These are phyloP conservation scores for Exophiala sp. DNA, from an alignment of 2,329 filamentous ascomycete species.

Conservation along the genomic window DNA sequence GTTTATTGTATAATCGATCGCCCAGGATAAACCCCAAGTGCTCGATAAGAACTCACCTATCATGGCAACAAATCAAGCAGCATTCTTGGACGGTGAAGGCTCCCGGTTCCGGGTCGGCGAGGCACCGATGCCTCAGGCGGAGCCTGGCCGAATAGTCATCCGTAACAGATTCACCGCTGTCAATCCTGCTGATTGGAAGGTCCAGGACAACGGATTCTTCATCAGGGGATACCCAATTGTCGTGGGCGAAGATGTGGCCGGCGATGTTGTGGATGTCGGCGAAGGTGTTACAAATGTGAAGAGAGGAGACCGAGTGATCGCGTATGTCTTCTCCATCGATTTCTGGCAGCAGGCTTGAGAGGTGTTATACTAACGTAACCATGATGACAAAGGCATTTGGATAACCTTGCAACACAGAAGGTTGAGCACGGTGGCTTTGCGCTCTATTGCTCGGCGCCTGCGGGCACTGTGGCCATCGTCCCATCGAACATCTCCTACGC, in stretches of 20 bases:
- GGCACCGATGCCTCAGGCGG: background rate
- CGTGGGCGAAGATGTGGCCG: constrained; percentile 19
- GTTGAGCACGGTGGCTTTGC: constrained; percentile 33
- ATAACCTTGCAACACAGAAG: too few relatives aligned
- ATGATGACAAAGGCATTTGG: constrained; percentile 6
- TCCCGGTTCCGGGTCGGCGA: too few relatives aligned
- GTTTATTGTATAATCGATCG: too few relatives aligned
- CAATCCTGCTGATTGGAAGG: background rate
- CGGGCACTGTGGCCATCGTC: constrained; percentile 26
- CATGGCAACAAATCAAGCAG: too few relatives aligned
- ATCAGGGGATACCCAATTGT: constrained; percentile 26
- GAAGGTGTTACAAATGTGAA: constrained; percentile 11
- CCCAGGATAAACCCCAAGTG: too few relatives aligned
- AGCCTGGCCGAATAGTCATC: background rate
- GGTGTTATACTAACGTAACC: constrained; percentile 16
- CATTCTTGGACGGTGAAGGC: too few relatives aligned
- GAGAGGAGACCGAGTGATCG: constrained; percentile 31
- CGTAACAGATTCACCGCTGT: background rate
- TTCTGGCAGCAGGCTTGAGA: too few relatives aligned
- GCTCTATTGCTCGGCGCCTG: constrained; percentile 27
- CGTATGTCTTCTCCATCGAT: constrained; percentile 3
- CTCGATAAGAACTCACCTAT: too few relatives aligned
- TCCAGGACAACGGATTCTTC: constrained; percentile 29
- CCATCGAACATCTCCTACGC: constrained; percentile 31
- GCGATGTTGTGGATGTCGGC: constrained; percentile 17